Evolutionary conservation across 495 filamentous ascomycete species (phyloP), one percentile per base, ranked within the genome.

Genomic region (Durotheca rogersii): DNA sequence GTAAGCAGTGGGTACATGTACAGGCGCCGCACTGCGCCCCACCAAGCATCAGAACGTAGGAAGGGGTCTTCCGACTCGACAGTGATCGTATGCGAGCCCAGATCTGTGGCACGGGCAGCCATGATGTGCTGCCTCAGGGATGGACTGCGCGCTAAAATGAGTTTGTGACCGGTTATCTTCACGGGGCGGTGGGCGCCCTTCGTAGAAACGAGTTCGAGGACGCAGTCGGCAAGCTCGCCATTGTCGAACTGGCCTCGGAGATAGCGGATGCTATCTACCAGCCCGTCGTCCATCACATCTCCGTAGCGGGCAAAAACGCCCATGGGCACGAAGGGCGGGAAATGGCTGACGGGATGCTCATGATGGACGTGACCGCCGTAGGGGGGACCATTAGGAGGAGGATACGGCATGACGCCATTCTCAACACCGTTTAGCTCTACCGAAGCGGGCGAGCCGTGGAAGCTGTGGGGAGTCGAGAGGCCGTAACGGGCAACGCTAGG

Each of bases 361-460:
- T 67, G 67, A 38, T 38, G 54, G 19, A 20, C 20, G 20, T 47
- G 58, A 23, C 39, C 62, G 9, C 61, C 63, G 41, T 65, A 71
- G 7, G 60, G 56, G 12, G 58, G 51, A 9, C 66, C 68, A 33
- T 65, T 62, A 6, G 65, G 58, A 33, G 37, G 58, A 36, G 66
- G 65, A 38, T 32, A 34, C 27, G 58, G 64, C 27, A 52, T 29
- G 20, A 47, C 25, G 20, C 55, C 58, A 42, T 65, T 68, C 20
- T 73, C 68, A 7, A 63, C 52, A 6, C 68, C 67, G 29, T 66
- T 67, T 14, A 62, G 64, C 21, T 66, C 62, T 3, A 56, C 61
- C 0, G 77, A 79, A 15, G 72, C 67, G 40, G 78, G 77, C 2
- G 78, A 81, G 12, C 72, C 78, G 12, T 79, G 76, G 31, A 77